A percentile compares a stretch with the other conserved stretches of the same genome.
phyloP scores from a whole-genome alignment of 2,329 filamentous ascomycete species.

The Pseudophaeomoniella oleicola region DNA sequence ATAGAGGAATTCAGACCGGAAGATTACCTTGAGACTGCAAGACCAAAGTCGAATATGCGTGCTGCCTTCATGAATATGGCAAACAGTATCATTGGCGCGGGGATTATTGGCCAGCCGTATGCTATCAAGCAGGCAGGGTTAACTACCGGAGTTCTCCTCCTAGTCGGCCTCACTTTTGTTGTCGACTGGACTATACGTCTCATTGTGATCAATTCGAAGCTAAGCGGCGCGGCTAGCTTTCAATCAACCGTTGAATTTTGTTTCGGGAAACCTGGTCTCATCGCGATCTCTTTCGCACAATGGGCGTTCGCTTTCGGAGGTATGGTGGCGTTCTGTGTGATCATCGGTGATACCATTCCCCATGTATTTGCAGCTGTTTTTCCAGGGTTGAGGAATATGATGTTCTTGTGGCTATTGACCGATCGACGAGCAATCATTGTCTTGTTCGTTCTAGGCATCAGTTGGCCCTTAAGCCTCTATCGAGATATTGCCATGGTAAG shows the following conservation, averaged over 20 bases:
- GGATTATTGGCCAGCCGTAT: slow-evolving; percentile 76
- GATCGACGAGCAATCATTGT: slow-evolving; percentile 73
- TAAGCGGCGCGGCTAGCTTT: slow-evolving; percentile 86
- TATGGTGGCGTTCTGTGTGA: slow-evolving; percentile 96
- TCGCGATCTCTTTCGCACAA: slow-evolving; percentile 84
- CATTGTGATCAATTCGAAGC: slow-evolving; percentile 94
- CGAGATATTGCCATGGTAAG: slow-evolving; percentile 89
- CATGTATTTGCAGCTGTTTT: slow-evolving; percentile 75
- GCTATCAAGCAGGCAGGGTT: slow-evolving; percentile 89
- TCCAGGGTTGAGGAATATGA: slow-evolving; percentile 55
- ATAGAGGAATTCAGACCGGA: slow-evolving; percentile 37
- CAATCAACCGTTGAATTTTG: slow-evolving; percentile 93
- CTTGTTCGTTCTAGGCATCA: slow-evolving; percentile 73
- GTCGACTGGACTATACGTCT: slow-evolving; percentile 97
- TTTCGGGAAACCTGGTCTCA: slow-evolving; percentile 73
- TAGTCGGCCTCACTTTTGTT: slow-evolving; percentile 64
- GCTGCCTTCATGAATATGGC: slow-evolving; percentile 99
- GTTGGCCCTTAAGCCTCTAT: slow-evolving; percentile 84
- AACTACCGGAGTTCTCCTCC: slow-evolving; percentile 60
- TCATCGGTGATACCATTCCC: slow-evolving; percentile 91
- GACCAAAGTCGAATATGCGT: slow-evolving; percentile 71
- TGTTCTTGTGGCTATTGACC: slow-evolving; percentile 69
- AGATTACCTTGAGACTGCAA: slow-evolving; percentile 43
- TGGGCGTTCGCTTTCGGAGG: slow-evolving; percentile 98
- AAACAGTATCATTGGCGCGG: slow-evolving; percentile 82